Evolutionary conservation across 345 rosid species (phyloP), one percentile per base, ranked within the genome.

Genomic region (Brassica carinata): DNA sequence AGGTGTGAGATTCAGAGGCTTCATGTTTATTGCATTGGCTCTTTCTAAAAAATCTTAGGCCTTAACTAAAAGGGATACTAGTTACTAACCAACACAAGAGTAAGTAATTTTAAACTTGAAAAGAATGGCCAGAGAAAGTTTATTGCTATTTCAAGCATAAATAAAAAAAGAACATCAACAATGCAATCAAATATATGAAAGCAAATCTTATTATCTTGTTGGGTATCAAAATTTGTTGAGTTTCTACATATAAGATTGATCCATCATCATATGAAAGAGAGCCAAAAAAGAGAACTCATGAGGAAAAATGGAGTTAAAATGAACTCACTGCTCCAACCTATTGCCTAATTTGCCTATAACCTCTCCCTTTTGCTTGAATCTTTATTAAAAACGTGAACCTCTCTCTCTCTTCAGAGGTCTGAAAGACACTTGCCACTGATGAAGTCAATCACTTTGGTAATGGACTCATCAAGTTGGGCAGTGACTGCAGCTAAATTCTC

Each of bases 401-500:
- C 67, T 33, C 36, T 31, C 40, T 36, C 8, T 2, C 51, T 26
- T 92, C 82, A 93, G 72, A 96, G 98, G 78, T 92, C 93, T 5
- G 88, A 79, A 27, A 94, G 82, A 81, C 84, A 71, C 85, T 96
- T 96, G 9, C 97, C 97, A 15, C 67, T 84, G 79, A 94, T 83
- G 83, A 85, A 96, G 58, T 94, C 92, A 43, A 94, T 43, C 40
- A 88, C 85, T 85, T 85, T 87, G 65, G 85, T 59, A 29, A 91
- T 80, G 0, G 89, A 76, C 53, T 73, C 82, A 18, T 89, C 95
- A 38, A 94, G 97, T 9, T 88, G 84, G 18, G 88, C 83, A 26
- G 87, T 89, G 48, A 90, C 98, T 26, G 86, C 84, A 57, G 89
- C 91, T 81, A 94, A 81, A 83, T 94, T 96, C 85, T 92, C 87